Evolutionary conservation across 2,329 filamentous ascomycete genomes (phyloP).

Genomic region (Fusarium caatingaense): DNA sequence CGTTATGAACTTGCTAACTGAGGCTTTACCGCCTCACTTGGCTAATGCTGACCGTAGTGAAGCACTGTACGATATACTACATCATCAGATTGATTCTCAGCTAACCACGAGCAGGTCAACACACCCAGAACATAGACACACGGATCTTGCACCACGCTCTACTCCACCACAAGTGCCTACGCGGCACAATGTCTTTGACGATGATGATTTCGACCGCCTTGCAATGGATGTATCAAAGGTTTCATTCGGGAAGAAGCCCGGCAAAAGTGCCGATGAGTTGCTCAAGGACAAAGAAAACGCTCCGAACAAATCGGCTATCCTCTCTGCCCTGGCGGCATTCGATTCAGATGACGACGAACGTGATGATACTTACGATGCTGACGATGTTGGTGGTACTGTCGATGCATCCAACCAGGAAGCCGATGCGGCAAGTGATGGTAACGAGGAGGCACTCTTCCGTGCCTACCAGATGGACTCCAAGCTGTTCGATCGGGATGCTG

Average conservation of each 20-base stretch:
- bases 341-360: slow-evolving; percentile 96
- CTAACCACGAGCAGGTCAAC: slow-evolving; percentile 47
- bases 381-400: slow-evolving; percentile 89
- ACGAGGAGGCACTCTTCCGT: slow-evolving; percentile 79
- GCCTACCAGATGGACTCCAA: slow-evolving; percentile 73
- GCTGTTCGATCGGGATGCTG: slow-evolving; percentile 77
- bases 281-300: slow-evolving; percentile 73
- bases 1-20: slow-evolving; percentile 83
- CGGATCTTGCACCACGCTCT: slow-evolving; percentile 66
- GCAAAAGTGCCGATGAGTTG: slow-evolving; percentile 76
- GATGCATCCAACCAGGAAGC: slow-evolving; percentile 72
- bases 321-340: slow-evolving; percentile 88
- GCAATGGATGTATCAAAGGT: slow-evolving; percentile 73
- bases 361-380: slow-evolving; percentile 95
- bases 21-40: slow-evolving; percentile 77
- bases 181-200: slow-evolving; percentile 81
- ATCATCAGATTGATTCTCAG: not conserved
- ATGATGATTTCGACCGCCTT: slow-evolving; percentile 82
- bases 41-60: slow-evolving; percentile 72
- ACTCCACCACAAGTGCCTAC: slow-evolving; percentile 67
- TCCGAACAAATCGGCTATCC: slow-evolving; percentile 84
- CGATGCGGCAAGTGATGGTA: slow-evolving; percentile 60
- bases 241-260: slow-evolving; percentile 79
- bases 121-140: slow-evolving; percentile 42
- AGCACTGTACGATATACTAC: slow-evolving; percentile 62